Conservation (phyloP, 805 yeast genomes). For the Zygotorulaspora danielsina region DNA sequence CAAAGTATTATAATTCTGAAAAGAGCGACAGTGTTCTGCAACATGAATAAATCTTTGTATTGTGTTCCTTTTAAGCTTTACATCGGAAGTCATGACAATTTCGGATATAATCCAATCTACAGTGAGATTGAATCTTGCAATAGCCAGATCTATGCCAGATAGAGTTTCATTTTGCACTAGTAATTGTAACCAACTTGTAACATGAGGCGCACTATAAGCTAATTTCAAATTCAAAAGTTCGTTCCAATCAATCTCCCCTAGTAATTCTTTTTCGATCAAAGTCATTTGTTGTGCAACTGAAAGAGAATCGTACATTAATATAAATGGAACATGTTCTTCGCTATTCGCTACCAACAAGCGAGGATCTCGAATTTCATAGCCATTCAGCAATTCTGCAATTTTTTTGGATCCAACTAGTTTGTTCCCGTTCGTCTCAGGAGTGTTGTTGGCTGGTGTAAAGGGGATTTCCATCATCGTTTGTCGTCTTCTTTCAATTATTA, state of each 20-base stretch:
- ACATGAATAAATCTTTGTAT: conserved; percentile 85
- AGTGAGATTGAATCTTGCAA: conserved; percentile 80
- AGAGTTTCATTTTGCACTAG: conserved; percentile 52
- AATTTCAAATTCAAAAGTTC: conserved; percentile 75
- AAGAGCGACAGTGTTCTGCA: conserved; percentile 64
- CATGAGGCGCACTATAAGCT: conserved; percentile 61
- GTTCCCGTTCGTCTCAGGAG: conserved; percentile 3
- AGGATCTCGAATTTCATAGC: conserved; percentile 29
- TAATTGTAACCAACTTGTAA: conserved; percentile 78
- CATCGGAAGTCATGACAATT: conserved; percentile 61
- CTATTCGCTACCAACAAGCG: conserved; percentile 28
- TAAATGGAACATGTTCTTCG: conserved; percentile 72
- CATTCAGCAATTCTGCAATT: conserved; percentile 23
- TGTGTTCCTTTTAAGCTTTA: conserved; percentile 57
- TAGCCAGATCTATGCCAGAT: conserved; percentile 78
- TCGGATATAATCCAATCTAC: conserved; percentile 93
- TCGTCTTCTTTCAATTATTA: conserved; percentile 39
- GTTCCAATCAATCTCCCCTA: conserved; percentile 87
- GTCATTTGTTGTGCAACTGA: conserved; percentile 79
- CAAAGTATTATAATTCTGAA: conserved; percentile 82
- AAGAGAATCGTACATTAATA: conserved; percentile 64
- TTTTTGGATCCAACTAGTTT: conserved; percentile 14
- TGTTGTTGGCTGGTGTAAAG: conserved; percentile 32
- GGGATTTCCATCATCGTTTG: conserved; percentile 37
- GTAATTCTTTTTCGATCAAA: conserved; percentile 75